phyloP scores from a whole-genome alignment of 2,329 filamentous ascomycete species.

The Xylaria sp. region DNA sequence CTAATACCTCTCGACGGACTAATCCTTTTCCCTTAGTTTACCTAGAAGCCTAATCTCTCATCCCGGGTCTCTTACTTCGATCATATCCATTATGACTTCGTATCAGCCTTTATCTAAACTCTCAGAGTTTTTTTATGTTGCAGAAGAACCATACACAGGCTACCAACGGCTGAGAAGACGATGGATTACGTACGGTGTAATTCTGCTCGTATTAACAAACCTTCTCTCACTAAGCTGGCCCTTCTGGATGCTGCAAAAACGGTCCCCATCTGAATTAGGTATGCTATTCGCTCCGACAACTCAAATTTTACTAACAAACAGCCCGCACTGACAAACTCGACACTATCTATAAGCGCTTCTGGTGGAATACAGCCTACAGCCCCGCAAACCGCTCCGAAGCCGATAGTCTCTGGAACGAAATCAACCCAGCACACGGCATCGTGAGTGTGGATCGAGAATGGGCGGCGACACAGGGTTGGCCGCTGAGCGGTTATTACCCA shows the following conservation, averaged over 20 bases:
- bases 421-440: conserved; percentile 14
- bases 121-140: neutral
- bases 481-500: neutral
- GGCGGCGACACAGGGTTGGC: neutral
- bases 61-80: neutral
- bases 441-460: conserved; percentile 10
- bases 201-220: neutral
- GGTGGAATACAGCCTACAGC: conserved; percentile 15
- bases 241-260: neutral
- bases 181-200: conserved; percentile 1
- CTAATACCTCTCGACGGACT: too few species aligned
- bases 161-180: neutral
- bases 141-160: neutral
- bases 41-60: too few species aligned
- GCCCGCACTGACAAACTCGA: conserved; percentile 1
- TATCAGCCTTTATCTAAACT: neutral
- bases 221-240: conserved; percentile 2
- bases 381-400: conserved; percentile 1
- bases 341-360: conserved; percentile 2
- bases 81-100: neutral
- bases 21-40: too few species aligned
- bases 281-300: neutral
- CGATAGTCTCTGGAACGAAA: conserved; percentile 6
- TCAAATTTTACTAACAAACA: conserved; percentile 2
- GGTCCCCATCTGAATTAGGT: conserved; percentile 1